phyloP scores from a whole-genome alignment of 371 early-diverging fungal genomes.

The Syncephalastrum contaminatum region DNA sequence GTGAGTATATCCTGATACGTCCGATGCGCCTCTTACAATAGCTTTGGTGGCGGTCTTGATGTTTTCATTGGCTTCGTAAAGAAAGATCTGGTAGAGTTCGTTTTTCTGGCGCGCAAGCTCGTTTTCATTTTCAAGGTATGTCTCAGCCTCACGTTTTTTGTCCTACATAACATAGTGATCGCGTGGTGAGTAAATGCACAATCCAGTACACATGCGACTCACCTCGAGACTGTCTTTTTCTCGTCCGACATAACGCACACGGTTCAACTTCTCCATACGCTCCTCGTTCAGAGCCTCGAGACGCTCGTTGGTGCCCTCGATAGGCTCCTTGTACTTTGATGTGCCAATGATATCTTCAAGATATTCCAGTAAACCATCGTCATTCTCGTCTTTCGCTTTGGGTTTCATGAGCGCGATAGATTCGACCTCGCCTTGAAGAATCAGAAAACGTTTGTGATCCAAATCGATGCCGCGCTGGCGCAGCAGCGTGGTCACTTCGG shows the following conservation, averaged over 20 bases:
- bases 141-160: conserved; percentile 82
- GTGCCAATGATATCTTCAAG: conserved; percentile 99
- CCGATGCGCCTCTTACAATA: conserved; percentile 31
- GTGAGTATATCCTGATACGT: not conserved
- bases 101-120: conserved; percentile 71
- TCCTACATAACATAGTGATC: conserved; percentile 35
- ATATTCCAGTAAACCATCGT: conserved; percentile 98
- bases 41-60: conserved; percentile 44
- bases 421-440: conserved; percentile 99
- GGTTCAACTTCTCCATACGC: conserved; percentile 79
- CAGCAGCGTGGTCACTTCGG: conserved; percentile 87
- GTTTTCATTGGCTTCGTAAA: conserved; percentile 47
- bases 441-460: conserved; percentile 99
- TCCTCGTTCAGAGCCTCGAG: conserved; percentile 79
- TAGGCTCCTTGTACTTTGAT: conserved; percentile 82
- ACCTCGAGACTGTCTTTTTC: conserved; percentile 78
- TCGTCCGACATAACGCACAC: conserved; percentile 84
- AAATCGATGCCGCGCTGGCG: conserved; percentile 93
- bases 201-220: not conserved
- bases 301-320: conserved; percentile 70
- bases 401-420: conserved; percentile 99
- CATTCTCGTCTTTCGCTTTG: conserved; percentile 88
- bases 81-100: conserved; percentile 72
- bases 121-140: conserved; percentile 81
- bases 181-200: not conserved